A percentile compares a stretch with the other conserved stretches of the same genome.
Conservation (phyloP, 768 basidiomycete genomes). For the Lactarius hengduanensis region DNA sequence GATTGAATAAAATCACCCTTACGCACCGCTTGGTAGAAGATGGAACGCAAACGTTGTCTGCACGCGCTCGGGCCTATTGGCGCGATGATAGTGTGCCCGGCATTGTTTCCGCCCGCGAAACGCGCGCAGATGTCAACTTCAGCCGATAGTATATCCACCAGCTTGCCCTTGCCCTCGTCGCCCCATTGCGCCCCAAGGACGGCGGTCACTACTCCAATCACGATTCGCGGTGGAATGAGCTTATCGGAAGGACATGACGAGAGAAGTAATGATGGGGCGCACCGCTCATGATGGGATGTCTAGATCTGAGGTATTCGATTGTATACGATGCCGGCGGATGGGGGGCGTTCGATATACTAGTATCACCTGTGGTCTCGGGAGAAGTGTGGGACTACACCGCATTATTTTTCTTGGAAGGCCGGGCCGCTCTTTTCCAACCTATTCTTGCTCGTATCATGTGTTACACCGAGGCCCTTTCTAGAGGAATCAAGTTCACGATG, state of each 20-base stretch:
- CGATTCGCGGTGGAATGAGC: neutral
- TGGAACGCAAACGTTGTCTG: conserved; percentile 94
- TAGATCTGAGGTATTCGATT: neutral
- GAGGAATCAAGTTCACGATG: neutral
- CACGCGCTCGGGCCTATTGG: conserved; percentile 61
- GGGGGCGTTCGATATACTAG: neutral
- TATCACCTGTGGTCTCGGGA: neutral
- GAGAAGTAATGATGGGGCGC: neutral
- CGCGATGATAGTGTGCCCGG: conserved; percentile 96
- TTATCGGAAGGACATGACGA: neutral
- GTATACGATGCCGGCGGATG: conserved; percentile 9
- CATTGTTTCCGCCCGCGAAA: conserved; percentile 98
- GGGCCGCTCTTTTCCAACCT: conserved; percentile 6
- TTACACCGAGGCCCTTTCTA: neutral
- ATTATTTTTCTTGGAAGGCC: conserved; percentile 1
- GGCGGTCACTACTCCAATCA: conserved; percentile 51
- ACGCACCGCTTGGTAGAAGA: conserved; percentile 85
- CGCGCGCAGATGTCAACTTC: conserved; percentile 91
- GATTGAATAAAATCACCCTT: neutral
- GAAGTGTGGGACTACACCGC: neutral
- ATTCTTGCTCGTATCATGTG: neutral
- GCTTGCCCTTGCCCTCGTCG: conserved; percentile 92
- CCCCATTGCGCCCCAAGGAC: conserved; percentile 92
- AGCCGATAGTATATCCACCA: conserved; percentile 93
- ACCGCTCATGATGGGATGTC: conserved; percentile 11